Percentiles rank a stretch among this genome's conserved stretches.
Conservation (phyloP, 2,329 filamentous ascomycete genomes). For the Orbilia blumenaviensis region DNA sequence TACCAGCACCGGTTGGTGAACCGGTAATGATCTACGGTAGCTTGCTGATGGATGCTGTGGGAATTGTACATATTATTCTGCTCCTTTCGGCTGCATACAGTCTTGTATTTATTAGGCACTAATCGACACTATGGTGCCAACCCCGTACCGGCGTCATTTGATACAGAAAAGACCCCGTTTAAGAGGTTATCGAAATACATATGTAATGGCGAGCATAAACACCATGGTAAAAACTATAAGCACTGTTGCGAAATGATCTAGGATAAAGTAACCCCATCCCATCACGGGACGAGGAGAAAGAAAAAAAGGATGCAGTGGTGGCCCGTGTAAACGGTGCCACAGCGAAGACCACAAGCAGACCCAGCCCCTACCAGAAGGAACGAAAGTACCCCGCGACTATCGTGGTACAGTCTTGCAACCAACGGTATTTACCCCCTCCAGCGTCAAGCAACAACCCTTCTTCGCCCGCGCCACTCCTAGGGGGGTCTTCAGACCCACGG, state of each 20-base stretch:
- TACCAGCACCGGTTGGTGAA: not conserved
- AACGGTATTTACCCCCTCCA: not conserved
- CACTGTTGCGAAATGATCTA: no score
- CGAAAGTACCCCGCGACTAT: not conserved
- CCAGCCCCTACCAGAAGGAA: not conserved
- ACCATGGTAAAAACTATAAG: not conserved
- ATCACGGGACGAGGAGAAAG: not conserved
- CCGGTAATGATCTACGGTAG: not conserved
- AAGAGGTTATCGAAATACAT: no score
- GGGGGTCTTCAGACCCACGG: not conserved
- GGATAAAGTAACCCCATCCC: not conserved
- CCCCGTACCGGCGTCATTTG: not conserved
- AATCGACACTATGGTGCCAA: slow-evolving; percentile 40
- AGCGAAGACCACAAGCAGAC: no score
- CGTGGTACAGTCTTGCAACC: slow-evolving; percentile 8
- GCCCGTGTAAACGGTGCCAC: no score
- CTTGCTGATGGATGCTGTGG: not conserved
- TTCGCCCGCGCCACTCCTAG: not conserved
- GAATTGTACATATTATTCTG: slow-evolving; percentile 51
- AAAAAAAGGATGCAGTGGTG: no score
- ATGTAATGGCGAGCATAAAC: not conserved
- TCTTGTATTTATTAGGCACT: slow-evolving; percentile 48
- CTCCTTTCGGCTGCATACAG: slow-evolving; percentile 19
- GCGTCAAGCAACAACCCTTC: slow-evolving; percentile 2
- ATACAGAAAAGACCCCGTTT: no score